Conservation (phyloP, 2,329 filamentous ascomycete species). For the Meredithiella fracta region DNA sequence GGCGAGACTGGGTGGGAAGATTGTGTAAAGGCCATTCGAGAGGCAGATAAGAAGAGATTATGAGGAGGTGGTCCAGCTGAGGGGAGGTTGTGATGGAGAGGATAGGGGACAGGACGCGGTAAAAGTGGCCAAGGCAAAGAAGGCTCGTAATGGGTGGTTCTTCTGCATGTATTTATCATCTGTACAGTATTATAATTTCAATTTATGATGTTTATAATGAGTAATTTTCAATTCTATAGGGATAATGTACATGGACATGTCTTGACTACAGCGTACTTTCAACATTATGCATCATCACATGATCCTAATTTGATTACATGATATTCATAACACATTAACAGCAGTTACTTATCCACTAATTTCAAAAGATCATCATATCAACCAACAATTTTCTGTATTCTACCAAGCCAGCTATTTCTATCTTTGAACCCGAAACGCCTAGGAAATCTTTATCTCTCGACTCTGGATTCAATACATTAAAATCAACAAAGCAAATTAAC, state of each 20-base stretch:
- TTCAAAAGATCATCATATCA: neutral
- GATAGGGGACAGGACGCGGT: neutral
- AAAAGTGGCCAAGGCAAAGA: neutral
- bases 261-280: neutral
- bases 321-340: too few relatives aligned
- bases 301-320: too few relatives aligned
- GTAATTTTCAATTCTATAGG: neutral
- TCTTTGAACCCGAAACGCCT: neutral
- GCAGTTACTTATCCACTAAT: neutral
- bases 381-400: slow-evolving; percentile 2
- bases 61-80: slow-evolving; percentile 20
- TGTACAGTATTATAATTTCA: slow-evolving; percentile 12
- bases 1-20: slow-evolving; percentile 37
- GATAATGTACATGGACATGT: neutral
- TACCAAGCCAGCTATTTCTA: neutral
- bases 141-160: neutral
- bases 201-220: neutral
- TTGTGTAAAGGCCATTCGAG: slow-evolving; percentile 33
- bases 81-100: neutral
- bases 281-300: neutral
- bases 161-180: slow-evolving; percentile 14
- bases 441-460: neutral
- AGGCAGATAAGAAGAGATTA: slow-evolving; percentile 34
- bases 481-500: neutral
- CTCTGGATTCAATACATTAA: neutral